Evolutionary conservation across 1,284 basidiomycete genomes (phyloP).

Genomic region (Acaromyces ingoldii): DNA sequence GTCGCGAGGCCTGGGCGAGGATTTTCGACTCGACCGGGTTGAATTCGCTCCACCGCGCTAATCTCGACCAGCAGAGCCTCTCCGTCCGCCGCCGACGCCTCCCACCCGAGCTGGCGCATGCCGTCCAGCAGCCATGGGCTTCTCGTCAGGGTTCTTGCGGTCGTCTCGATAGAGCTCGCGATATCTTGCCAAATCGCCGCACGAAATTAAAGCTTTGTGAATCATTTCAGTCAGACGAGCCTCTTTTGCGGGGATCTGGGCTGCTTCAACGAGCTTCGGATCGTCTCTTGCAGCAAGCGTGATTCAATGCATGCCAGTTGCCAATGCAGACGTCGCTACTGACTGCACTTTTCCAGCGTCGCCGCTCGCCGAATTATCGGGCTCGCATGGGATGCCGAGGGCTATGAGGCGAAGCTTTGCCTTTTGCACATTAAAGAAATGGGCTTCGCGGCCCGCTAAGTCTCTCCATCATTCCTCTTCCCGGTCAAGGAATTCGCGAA

Average conservation of each 20-base stretch:
- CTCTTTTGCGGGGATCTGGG: slow-evolving; percentile 27
- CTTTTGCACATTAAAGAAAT: slow-evolving; percentile 37
- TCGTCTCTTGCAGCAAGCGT: slow-evolving; percentile 1
- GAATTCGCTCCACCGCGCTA: not conserved
- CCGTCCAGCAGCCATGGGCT: not conserved
- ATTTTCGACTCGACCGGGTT: not conserved
- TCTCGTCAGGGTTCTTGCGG: not conserved
- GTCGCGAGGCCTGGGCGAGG: slow-evolving; percentile 11
- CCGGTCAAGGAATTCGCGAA: slow-evolving; percentile 33
- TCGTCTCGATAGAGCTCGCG: slow-evolving; percentile 66
- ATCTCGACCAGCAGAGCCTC: not conserved
- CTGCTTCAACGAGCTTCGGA: slow-evolving; percentile 18
- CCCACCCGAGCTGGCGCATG: not conserved
- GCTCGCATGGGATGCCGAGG: slow-evolving; percentile 30
- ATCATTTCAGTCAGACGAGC: slow-evolving; percentile 57
- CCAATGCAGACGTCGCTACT: not conserved
- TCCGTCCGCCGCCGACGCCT: not conserved
- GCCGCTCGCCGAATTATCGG: not conserved
- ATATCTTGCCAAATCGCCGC: slow-evolving; percentile 91
- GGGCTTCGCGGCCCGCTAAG: slow-evolving; percentile 33
- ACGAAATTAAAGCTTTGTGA: slow-evolving; percentile 80
- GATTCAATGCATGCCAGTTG: slow-evolving; percentile 11
- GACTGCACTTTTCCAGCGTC: not conserved
- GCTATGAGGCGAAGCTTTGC: slow-evolving; percentile 23
- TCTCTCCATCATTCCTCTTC: slow-evolving; percentile 43